Base-by-base conservation (phyloP, 768 basidiomycete genomes). In the Daedaleopsis nitida region DNA sequence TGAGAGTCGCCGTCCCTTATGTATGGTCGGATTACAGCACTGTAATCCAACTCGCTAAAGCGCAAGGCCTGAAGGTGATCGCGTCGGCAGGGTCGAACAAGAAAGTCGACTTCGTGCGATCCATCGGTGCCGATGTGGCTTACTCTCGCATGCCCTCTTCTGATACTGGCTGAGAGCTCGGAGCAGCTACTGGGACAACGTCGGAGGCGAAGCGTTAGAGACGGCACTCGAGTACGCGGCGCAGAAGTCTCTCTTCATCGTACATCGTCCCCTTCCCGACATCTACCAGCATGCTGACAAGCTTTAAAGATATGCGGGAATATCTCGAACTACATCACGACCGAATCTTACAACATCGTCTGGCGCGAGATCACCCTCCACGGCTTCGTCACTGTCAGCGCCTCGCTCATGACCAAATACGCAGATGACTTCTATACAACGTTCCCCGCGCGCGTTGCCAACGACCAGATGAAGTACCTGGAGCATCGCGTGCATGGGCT, bases 51-150 rank as follows among this genome's bases (percentile, higher is more conserved):
- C 65, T 81, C 19, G 79, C 80, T 23, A 80, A 80, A 62, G 64
- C 64, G 3, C 69, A 73, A 0, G 81, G 81, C 0, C 63, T 78
- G 35, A 87, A 85, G 66, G 89, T 91, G 42, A 87, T 92, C 52
- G 86, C 82, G 0, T 88, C 85, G 0, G 86, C 87, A 0, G 88
- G 91, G 2, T 82, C 83, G 0, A 86, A 91, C 19, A 86, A 88
- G 55, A 91, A 92, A 71, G 86, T 92, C 11, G 70, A 76, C 7
- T 88, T 81, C 67, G 53, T 89, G 73, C 79, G 79, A 52, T 77
- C 79, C 3, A 64, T 88, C n/a, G 89, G 88, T 0, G 83, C 84
- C 0, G 88, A 92, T 65, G 80, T 87, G 5, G 85, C 80, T 0
- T 45, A 39, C 54, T 12, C 14, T 2, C 14, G 12, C 12, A 27